Percentiles rank a stretch among this genome's conserved stretches.
These are phyloP conservation scores for Ogataea allantospora DNA, from an alignment of 805 yeast species.

Conservation along the genomic window DNA sequence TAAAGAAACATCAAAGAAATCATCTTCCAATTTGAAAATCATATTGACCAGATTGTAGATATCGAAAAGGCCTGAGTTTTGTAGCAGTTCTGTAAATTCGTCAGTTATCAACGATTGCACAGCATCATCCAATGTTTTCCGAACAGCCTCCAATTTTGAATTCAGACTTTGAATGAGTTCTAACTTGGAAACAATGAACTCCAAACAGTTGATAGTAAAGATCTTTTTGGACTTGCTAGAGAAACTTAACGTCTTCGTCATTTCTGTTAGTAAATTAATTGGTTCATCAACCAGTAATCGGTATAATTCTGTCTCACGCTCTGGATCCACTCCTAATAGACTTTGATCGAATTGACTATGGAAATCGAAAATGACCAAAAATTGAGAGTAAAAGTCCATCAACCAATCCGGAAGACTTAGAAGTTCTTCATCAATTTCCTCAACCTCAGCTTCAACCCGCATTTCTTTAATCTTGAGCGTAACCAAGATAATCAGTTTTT, in stretches of 20 bases:
- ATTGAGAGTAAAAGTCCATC: conserved; percentile 57
- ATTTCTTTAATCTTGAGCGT: conserved; percentile 36
- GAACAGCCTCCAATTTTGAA: conserved; percentile 37
- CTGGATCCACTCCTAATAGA: conserved; percentile 41
- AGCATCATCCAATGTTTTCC: conserved; percentile 34
- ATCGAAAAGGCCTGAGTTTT: conserved; percentile 54
- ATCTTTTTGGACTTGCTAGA: conserved; percentile 37
- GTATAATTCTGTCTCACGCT: conserved; percentile 38
- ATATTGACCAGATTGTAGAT: conserved; percentile 64
- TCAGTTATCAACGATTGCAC: conserved; percentile 41
- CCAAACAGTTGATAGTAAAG: conserved; percentile 57
- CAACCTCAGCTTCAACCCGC: conserved; percentile 32
- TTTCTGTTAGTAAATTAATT: conserved; percentile 35
- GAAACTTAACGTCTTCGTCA: conserved; percentile 24
- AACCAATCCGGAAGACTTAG: conserved; percentile 81
- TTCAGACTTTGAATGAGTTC: conserved; percentile 44
- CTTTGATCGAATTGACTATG: conserved; percentile 33
- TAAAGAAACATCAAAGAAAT: conserved; percentile 56
- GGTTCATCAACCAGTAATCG: conserved; percentile 47
- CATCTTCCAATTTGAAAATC: conserved; percentile 66
- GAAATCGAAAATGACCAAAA: conserved; percentile 55
- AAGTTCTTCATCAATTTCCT: conserved; percentile 49
- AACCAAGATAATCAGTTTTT: conserved; percentile 40
- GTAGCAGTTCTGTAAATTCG: conserved; percentile 49
- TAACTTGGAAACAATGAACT: conserved; percentile 53